A percentile compares a stretch with the other conserved stretches of the same genome.
phyloP scores from a whole-genome alignment of 495 filamentous ascomycete genomes.

The Parachaetomium inaequale region DNA sequence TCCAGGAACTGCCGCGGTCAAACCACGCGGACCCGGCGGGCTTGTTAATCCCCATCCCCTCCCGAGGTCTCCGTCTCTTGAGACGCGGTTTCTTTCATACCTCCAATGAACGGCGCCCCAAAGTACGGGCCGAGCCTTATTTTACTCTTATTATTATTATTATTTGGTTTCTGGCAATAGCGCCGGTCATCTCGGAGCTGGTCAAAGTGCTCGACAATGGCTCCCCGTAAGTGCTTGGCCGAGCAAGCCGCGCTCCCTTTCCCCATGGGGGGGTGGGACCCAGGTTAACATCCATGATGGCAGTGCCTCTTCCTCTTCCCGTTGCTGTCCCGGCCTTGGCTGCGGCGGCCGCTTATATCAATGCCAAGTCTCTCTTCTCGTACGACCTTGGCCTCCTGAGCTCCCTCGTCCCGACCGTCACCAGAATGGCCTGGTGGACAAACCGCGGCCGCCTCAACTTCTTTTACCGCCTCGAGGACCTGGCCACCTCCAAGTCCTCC shows the following conservation, averaged over 20 bases:
- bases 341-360: constrained; percentile 73
- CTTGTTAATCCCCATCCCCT: not conserved
- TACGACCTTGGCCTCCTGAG: constrained; percentile 61
- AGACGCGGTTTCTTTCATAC: not conserved
- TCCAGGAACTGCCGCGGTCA: not conserved
- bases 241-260: not conserved
- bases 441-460: constrained; percentile 60
- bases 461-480: constrained; percentile 76
- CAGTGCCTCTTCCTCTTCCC: constrained; percentile 42
- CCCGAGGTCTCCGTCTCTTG: not conserved
- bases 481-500: constrained; percentile 56
- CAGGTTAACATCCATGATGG: not conserved
- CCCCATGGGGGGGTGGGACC: not conserved
- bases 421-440: constrained; percentile 44
- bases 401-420: constrained; percentile 41
- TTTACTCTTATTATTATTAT: not conserved
- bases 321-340: constrained; percentile 62
- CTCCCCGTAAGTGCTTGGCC: constrained; percentile 1
- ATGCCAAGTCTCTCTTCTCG: constrained; percentile 64
- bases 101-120: not conserved
- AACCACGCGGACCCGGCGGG: not conserved
- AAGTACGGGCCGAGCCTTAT: not conserved
- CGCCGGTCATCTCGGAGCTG: not conserved
- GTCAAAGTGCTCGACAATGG: not conserved
- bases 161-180: not conserved